Evolutionary conservation across 2,329 filamentous ascomycete species (phyloP).

Genomic region (Epichloe aotearoae): DNA sequence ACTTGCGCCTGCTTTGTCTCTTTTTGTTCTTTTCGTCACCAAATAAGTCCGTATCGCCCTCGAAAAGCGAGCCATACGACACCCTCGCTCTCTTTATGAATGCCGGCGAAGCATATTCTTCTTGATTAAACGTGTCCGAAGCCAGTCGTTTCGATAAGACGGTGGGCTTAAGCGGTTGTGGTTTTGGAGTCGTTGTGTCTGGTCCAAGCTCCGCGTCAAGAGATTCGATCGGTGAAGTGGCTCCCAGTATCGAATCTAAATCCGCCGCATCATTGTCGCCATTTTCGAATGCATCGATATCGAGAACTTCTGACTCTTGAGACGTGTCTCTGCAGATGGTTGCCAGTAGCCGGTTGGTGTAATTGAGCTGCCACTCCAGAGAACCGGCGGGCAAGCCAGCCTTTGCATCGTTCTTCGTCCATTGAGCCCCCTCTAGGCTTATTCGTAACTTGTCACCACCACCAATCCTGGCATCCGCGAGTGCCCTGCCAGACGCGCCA

Average conservation of each 20-base stretch:
- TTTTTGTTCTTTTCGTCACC: constrained; percentile 41
- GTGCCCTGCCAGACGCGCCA: constrained; percentile 54
- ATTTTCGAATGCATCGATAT: constrained; percentile 29
- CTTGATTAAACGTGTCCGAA: constrained; percentile 23
- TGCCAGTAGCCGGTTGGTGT: constrained; percentile 34
- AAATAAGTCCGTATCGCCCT: constrained; percentile 53
- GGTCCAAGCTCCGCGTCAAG: background rate
- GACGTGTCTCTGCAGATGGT: constrained; percentile 30
- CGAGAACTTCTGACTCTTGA: constrained; percentile 33
- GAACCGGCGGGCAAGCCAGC: constrained; percentile 36
- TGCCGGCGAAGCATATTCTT: constrained; percentile 62
- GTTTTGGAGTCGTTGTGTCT: constrained; percentile 3
- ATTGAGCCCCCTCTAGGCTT: constrained; percentile 54
- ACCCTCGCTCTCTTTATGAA: constrained; percentile 61
- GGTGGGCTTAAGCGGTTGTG: constrained; percentile 1
- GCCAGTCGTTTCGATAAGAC: constrained; percentile 21
- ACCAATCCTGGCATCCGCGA: constrained; percentile 54
- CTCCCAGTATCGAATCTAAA: background rate
- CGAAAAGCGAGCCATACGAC: constrained; percentile 55
- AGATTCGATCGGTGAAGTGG: background rate
- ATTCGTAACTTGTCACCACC: constrained; percentile 68
- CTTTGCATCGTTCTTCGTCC: constrained; percentile 40
- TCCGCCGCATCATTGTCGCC: constrained; percentile 7
- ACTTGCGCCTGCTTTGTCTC: constrained; percentile 43
- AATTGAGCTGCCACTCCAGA: constrained; percentile 47